Conservation (phyloP, 176 grass and related monocot genomes). For the Carex pumila region DNA sequence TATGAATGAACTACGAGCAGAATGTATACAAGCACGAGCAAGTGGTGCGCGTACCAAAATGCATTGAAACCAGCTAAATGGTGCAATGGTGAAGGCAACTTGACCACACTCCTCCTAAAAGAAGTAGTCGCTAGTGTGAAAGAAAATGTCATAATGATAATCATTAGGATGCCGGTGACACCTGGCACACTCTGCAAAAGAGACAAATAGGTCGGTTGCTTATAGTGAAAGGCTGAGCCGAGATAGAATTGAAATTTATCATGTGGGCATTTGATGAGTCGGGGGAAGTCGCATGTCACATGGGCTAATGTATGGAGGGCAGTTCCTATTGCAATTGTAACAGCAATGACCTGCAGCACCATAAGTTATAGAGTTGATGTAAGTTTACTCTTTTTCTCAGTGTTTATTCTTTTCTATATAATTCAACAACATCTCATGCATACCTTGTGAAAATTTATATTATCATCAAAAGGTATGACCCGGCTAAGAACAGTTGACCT, state of each 20-base stretch:
- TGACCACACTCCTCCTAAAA: conserved; percentile 82
- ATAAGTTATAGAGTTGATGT: background rate
- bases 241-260: conserved; percentile 56
- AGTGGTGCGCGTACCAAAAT: conserved; percentile 99
- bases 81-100: conserved; percentile 81
- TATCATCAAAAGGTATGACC: conserved; percentile 88
- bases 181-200: conserved; percentile 60
- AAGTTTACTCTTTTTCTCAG: background rate
- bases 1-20: conserved; percentile 88
- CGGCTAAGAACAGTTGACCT: conserved; percentile 53
- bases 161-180: conserved; percentile 87
- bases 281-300: conserved; percentile 87
- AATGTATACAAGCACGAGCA: conserved; percentile 66
- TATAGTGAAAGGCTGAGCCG: conserved; percentile 57
- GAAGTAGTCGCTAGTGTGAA: conserved; percentile 88
- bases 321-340: conserved; percentile 52
- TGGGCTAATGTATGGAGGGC: conserved; percentile 64
- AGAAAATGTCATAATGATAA: conserved; percentile 92
- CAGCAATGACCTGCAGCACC: conserved; percentile 41
- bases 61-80: conserved; percentile 97
- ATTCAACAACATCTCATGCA: background rate
- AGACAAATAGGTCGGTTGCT: conserved; percentile 68
- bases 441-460: conserved; percentile 99
- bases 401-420: background rate
- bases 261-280: conserved; percentile 50